Evolutionary conservation across 2,329 filamentous ascomycete species (phyloP).

Genomic region (Fonsecaea pugnacius): DNA sequence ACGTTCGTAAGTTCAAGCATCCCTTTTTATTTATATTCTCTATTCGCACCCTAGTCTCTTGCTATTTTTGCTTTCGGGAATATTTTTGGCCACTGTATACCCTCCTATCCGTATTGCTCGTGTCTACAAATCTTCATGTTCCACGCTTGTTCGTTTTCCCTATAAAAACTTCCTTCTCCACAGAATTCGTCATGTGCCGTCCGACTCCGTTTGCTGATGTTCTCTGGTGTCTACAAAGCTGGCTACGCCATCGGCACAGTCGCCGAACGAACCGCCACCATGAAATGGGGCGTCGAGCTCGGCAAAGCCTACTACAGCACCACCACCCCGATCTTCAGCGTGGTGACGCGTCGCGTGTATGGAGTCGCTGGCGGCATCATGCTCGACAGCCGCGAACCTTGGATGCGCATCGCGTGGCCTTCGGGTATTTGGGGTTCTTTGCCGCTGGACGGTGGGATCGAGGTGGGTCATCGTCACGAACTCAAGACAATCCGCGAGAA

Average conservation of each 20-base stretch:
- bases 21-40: too few relatives aligned
- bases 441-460: conserved; percentile 67
- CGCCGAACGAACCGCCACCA: conserved; percentile 66
- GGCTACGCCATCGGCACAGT: conserved; percentile 68
- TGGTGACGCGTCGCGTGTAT: conserved; percentile 65
- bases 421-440: conserved; percentile 66
- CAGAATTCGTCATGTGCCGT: too few relatives aligned
- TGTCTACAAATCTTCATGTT: neutral
- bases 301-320: conserved; percentile 66
- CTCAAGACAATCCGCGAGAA: conserved; percentile 54
- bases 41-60: neutral
- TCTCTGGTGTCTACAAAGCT: conserved; percentile 41
- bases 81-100: neutral
- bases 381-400: conserved; percentile 65
- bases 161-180: neutral
- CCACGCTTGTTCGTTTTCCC: neutral
- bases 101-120: neutral
- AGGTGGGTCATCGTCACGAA: conserved; percentile 66
- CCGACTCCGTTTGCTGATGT: conserved; percentile 4
- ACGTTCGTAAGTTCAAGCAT: conserved; percentile 53
- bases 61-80: neutral
- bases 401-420: conserved; percentile 67
- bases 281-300: conserved; percentile 67
- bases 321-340: conserved; percentile 65
- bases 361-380: conserved; percentile 69